Conservation (phyloP, 2,329 filamentous ascomycete genomes). For the Teratosphaeria nubilosa region DNA sequence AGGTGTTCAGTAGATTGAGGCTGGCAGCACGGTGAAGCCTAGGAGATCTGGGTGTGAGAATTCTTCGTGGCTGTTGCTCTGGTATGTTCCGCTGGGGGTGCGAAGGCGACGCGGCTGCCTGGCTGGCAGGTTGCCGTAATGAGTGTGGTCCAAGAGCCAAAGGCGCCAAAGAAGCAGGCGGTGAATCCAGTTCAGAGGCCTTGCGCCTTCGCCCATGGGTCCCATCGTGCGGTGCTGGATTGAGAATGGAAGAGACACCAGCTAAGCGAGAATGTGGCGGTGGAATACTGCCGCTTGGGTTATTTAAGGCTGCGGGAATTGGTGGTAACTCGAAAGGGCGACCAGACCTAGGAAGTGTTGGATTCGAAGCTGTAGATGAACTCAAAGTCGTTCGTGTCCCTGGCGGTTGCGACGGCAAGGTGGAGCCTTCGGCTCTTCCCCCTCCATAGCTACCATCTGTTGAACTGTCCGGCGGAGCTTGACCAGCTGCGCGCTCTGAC, state of each 20-base stretch:
- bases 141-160: slow-evolving; percentile 6
- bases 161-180: slow-evolving; percentile 27
- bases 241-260: slow-evolving; percentile 38
- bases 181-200: slow-evolving; percentile 35
- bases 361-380: slow-evolving; percentile 1
- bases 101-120: slow-evolving; percentile 15
- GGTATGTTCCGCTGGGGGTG: not conserved
- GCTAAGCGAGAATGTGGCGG: slow-evolving; percentile 24
- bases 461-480: slow-evolving; percentile 15
- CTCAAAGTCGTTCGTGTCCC: not conserved
- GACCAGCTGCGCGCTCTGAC: slow-evolving; percentile 22
- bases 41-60: slow-evolving; percentile 51
- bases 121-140: not conserved
- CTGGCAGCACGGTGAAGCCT: slow-evolving; percentile 41
- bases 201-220: slow-evolving; percentile 29
- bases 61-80: slow-evolving; percentile 27
- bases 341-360: not conserved
- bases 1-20: slow-evolving; percentile 34
- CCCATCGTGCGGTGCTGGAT: slow-evolving; percentile 29
- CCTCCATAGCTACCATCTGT: slow-evolving; percentile 8
- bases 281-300: slow-evolving; percentile 12
- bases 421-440: not conserved
- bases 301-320: slow-evolving; percentile 14
- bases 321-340: slow-evolving; percentile 22
- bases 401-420: not conserved